phyloP scores from a whole-genome alignment of 148 eudicot species.

The Nepenthes gracilis region DNA sequence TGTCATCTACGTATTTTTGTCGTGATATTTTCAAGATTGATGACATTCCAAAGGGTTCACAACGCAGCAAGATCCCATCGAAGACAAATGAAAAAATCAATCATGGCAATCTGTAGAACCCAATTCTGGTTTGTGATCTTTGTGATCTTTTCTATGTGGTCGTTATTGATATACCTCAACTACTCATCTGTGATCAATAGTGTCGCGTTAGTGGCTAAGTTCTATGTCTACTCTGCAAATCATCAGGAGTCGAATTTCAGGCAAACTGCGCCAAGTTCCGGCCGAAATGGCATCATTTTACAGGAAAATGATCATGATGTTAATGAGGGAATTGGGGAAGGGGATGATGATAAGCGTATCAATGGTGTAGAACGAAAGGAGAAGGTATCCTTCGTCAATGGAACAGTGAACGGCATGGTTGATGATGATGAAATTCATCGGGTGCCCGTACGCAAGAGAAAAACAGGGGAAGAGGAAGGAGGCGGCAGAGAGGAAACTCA shows the following conservation, averaged over 20 bases:
- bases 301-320: background rate
- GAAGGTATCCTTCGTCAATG: background rate
- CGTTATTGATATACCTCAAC: constrained; percentile 25
- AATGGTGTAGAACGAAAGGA: background rate
- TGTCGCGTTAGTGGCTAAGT: constrained; percentile 20
- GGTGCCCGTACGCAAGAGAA: background rate
- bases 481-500: constrained; percentile 1
- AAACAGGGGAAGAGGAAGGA: constrained; percentile 1
- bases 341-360: background rate
- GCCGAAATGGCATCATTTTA: background rate
- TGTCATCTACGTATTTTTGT: too few relatives aligned
- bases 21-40: constrained; percentile 1
- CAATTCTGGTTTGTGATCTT: constrained; percentile 21
- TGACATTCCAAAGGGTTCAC: constrained; percentile 8
- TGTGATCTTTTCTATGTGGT: constrained; percentile 25
- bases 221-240: constrained; percentile 25
- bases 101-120: constrained; percentile 16
- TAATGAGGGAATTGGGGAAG: background rate
- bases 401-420: background rate
- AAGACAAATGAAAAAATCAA: constrained; percentile 9
- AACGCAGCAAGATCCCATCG: background rate
- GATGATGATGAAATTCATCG: background rate
- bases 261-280: background rate
- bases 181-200: constrained; percentile 27
- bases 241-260: constrained; percentile 13